Evolutionary conservation across 2,329 filamentous ascomycete species (phyloP), one percentile per base, ranked within the genome.

Genomic region (Orbilia brochopaga): DNA sequence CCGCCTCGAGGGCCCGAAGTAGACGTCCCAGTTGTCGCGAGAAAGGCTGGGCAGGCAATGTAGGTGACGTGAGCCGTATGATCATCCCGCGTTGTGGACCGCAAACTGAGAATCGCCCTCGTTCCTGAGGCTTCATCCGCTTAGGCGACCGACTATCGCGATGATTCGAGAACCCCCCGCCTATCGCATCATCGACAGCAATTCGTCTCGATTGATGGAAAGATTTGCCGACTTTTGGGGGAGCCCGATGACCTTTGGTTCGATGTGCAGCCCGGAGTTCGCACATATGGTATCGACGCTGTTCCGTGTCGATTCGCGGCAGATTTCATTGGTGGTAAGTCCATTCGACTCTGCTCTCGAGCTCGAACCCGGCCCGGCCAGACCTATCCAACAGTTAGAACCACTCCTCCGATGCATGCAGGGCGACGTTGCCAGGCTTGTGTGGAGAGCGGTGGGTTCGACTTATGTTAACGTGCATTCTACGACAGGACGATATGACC

Each of bases 241-340:
- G 27, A 72, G 61, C 30, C 62, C 51, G 32, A 32, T 60, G 52
- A 73, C 69, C 15, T 73, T 73, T 40, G 40, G 37, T n/a, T 62
- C 62, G 40, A 67, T 63, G 61, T 73, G 69, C 57, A 73, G 50
- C 35, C 63, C 69, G 4, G 54, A 66, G 17, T 73, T 73, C 42
- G 69, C 32, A 27, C 52, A 50, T 23, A 67, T 59, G 57, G 54
- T 73, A 48, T 67, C 69, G 52, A 44, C 51, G 19, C 63, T 73
- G 19, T 67, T 73, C 53, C 62, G 61, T 51, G 62, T 62, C 44
- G 69, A 73, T 19, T 67, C 69, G 19, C 69, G 54, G 57, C 69
- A 73, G 51, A 73, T 67, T n/a, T 51, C 62, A 62, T 51, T 73
- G 21, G 59, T 73, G 69, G 69, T 73, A 58, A 55, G 69, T 72